Conservation (phyloP, 2,329 filamentous ascomycete species). For the Colletotrichum camelliae region DNA sequence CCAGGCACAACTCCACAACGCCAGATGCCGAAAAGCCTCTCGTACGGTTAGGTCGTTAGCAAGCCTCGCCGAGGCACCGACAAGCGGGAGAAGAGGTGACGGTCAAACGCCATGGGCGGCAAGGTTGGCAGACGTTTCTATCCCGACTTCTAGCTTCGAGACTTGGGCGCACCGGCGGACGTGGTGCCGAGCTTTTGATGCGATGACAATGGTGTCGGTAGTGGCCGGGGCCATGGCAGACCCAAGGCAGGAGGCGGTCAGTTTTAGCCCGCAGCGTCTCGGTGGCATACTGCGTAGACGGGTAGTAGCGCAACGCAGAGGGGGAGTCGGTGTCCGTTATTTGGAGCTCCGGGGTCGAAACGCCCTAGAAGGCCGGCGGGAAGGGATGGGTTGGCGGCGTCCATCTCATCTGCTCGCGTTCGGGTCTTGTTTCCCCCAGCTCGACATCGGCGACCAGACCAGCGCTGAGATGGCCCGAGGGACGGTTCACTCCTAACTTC, state of each 20-base stretch:
- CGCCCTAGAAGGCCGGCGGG: neutral
- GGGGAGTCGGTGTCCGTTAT: neutral
- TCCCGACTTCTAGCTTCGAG: neutral
- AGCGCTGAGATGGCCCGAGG: neutral
- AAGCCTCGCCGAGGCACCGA: neutral
- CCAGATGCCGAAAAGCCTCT: neutral
- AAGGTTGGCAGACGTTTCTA: neutral
- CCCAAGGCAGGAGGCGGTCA: neutral
- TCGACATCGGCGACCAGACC: neutral
- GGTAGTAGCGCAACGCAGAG: neutral
- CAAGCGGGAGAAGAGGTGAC: neutral
- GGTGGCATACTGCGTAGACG: neutral
- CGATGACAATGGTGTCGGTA: neutral
- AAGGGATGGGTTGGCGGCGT: neutral
- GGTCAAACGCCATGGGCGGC: neutral
- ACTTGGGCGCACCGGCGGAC: neutral
- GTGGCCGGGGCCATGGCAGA: neutral
- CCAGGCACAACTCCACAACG: neutral
- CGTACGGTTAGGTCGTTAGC: neutral
- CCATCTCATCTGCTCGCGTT: neutral
- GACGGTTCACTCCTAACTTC: neutral
- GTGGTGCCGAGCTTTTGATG: neutral
- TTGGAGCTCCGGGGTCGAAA: neutral
- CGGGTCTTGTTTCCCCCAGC: neutral
- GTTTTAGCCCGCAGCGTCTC: neutral